Evolutionary conservation across 177 flowering plant species (phyloP), one percentile per base, ranked within the genome.

Genomic region (Vitis hybrid): DNA sequence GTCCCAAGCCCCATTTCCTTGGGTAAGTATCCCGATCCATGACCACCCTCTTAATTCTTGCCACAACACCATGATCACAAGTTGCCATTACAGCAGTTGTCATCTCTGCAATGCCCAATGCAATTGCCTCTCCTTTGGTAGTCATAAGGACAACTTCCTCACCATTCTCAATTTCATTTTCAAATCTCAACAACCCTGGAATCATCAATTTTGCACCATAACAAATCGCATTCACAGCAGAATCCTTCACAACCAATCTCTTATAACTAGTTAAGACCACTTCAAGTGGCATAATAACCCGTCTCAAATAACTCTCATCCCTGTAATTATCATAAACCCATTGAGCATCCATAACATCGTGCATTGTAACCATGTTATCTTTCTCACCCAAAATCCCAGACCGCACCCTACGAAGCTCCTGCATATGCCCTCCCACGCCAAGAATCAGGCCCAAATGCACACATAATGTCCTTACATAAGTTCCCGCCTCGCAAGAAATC

Each of bases 1-100:
- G 98, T 8, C 98, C 98, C 81, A 94, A 76, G 1, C 98, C 95
- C 97, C 98, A 94, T 68, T 94, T 94, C 86, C 97, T 89, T 0
- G 98, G 97, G 59, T 94, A 94, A 14, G 95, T 94, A 70, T 94
- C 98, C 75, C 98, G 73, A 75, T 94, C 98, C 98, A 94, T 94
- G 59, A 94, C 95, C 28, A 94, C 98, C 84, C 98, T 89, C 91
- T 94, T 94, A 72, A 94, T 94, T 86, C 74, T 94, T 0, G 98
- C 97, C 58, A 94, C 98, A 19, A 86, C 90, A 13, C 97, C 97
- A 65, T 94, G 98, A 80, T 94, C 98, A 78, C 98, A 94, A 22
- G 98, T 92, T 0, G 95, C 97, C 90, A 94, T 94, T 12, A 94
- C 98, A 0, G 98, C 92, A 5, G 98, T 94, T 0, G 98, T 94